Percentiles rank a stretch among this genome's conserved stretches.
phyloP scores from a whole-genome alignment of 257 asterid genomes.

The Sherardia arvensis region DNA sequence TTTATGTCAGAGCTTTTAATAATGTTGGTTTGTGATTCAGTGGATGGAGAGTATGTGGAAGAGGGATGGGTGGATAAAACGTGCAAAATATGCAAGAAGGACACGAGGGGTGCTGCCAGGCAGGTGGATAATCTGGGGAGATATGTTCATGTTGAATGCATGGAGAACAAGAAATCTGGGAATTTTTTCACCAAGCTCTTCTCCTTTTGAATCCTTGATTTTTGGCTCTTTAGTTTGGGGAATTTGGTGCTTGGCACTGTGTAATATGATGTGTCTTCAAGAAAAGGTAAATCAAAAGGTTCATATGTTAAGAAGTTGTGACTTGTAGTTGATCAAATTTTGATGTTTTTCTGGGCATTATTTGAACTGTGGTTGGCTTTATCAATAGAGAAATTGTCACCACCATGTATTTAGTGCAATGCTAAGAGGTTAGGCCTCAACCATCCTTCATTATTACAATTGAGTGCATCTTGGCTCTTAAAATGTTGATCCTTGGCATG shows the following conservation, averaged over 20 bases:
- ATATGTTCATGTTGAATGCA: conserved; percentile 76
- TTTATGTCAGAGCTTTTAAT: too few species aligned
- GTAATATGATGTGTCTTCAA: background rate
- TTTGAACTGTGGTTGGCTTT: too few species aligned
- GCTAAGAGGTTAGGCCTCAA: too few species aligned
- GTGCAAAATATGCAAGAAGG: conserved; percentile 92
- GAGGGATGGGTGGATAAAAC: conserved; percentile 99
- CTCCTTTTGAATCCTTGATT: conserved; percentile 22
- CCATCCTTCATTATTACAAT: too few species aligned
- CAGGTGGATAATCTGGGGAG: conserved; percentile 78
- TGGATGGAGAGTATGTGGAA: conserved; percentile 85
- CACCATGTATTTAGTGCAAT: too few species aligned
- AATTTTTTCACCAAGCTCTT: conserved; percentile 81
- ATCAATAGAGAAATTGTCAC: too few species aligned
- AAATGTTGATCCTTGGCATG: too few species aligned
- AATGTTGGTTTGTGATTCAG: conserved; percentile 19
- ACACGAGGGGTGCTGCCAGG: conserved; percentile 72
- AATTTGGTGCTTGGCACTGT: background rate
- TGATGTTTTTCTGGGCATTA: background rate
- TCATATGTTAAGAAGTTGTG: background rate
- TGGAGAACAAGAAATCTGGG: conserved; percentile 43
- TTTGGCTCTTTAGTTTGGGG: background rate
- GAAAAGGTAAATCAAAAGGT: background rate
- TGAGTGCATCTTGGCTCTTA: too few species aligned
- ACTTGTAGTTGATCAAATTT: too few species aligned